Evolutionary conservation across 2,329 filamentous ascomycete species (phyloP).

Genomic region (Pyricularia pennisetigena): DNA sequence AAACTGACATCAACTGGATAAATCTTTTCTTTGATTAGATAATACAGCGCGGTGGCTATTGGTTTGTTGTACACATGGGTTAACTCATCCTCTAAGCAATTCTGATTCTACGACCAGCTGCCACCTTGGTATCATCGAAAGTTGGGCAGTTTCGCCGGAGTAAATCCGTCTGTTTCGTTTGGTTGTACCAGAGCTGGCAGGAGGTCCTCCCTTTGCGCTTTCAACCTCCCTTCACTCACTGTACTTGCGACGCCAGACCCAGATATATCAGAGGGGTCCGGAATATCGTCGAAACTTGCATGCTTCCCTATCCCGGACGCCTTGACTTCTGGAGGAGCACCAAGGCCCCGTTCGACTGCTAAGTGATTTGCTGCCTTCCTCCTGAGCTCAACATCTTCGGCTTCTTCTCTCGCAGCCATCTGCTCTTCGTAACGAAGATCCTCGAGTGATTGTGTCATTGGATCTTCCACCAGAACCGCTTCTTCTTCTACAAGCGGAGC

Average conservation of each 20-base stretch:
- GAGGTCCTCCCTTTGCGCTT: neutral
- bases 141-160: constrained; percentile 2
- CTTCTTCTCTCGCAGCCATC: constrained; percentile 38
- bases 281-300: constrained; percentile 1
- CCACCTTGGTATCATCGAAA: neutral
- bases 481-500: constrained; percentile 1
- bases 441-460: constrained; percentile 30
- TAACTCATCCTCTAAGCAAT: neutral
- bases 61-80: neutral
- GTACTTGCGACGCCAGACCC: neutral
- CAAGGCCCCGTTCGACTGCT: constrained; percentile 34
- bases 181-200: neutral
- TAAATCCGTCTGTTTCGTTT: neutral
- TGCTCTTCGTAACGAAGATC: constrained; percentile 45
- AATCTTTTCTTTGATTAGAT: neutral
- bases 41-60: neutral
- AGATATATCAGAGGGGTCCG: neutral
- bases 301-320: neutral
- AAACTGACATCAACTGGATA: neutral
- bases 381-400: constrained; percentile 41
- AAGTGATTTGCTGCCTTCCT: constrained; percentile 41
- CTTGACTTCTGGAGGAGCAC: neutral
- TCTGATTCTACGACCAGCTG: neutral
- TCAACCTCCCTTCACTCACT: neutral
- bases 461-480: neutral